These are phyloP conservation scores for Neurospora sublineolata DNA, from an alignment of 495 filamentous ascomycete genomes.

Conservation along the genomic window DNA sequence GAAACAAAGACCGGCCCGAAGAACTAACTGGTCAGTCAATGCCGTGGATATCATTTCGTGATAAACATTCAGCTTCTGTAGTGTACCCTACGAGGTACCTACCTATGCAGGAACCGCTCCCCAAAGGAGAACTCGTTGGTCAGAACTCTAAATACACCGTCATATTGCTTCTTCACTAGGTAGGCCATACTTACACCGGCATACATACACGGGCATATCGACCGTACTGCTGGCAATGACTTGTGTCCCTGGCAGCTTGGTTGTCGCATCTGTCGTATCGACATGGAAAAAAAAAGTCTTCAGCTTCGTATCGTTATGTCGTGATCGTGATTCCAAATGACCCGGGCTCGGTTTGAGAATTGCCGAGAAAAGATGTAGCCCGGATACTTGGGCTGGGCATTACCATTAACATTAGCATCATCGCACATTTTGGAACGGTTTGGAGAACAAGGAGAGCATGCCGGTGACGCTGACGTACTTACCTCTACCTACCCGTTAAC, in stretches of 20 bases:
- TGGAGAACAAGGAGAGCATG: too few species aligned
- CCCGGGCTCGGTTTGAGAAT: not conserved
- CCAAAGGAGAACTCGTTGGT: not conserved
- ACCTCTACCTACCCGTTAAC: too few species aligned
- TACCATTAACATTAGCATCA: too few species aligned
- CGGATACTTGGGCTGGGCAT: too few species aligned
- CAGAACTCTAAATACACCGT: not conserved
- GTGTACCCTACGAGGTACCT: too few species aligned
- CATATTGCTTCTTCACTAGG: not conserved
- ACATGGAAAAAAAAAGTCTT: not conserved
- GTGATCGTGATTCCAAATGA: not conserved
- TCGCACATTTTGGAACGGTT: too few species aligned
- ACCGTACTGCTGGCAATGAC: not conserved
- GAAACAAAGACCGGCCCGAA: too few species aligned
- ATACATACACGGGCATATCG: not conserved
- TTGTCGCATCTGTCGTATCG: not conserved
- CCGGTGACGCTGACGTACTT: too few species aligned
- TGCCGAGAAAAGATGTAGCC: not conserved
- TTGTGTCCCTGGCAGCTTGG: not conserved
- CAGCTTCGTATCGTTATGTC: not conserved
- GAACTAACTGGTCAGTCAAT: too few species aligned
- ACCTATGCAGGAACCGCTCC: not conserved
- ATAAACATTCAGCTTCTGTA: too few species aligned
- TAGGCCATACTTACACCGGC: not conserved
- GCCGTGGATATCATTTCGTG: too few species aligned